phyloP scores from a whole-genome alignment of 164 flowering plant species.

The Malania oleifera region DNA sequence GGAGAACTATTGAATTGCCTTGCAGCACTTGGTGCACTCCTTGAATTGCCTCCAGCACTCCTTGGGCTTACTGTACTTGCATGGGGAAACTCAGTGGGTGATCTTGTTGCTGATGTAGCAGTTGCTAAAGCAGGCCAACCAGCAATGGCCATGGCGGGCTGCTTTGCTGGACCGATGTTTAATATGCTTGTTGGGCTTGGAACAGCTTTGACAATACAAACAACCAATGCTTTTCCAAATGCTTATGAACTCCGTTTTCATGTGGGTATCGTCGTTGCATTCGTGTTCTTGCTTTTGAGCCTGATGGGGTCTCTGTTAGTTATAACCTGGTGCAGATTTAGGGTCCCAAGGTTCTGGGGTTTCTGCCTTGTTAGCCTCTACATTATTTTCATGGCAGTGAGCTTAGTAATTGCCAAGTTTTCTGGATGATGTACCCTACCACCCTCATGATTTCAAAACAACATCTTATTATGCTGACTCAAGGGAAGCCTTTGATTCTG shows the following conservation, averaged over 20 bases:
- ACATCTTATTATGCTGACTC: no score
- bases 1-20: constrained; percentile 89
- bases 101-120: constrained; percentile 98
- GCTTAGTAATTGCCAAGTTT: constrained; percentile 66
- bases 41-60: constrained; percentile 68
- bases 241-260: constrained; percentile 80
- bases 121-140: constrained; percentile 98
- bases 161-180: constrained; percentile 99
- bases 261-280: constrained; percentile 76
- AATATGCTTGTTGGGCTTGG: constrained; percentile 99
- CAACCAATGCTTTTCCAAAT: constrained; percentile 63
- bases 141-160: constrained; percentile 97
- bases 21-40: constrained; percentile 66
- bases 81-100: constrained; percentile 99
- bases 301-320: constrained; percentile 93
- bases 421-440: constrained; percentile 27
- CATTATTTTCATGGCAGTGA: constrained; percentile 49
- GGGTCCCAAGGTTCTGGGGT: constrained; percentile 96
- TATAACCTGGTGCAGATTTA: constrained; percentile 74
- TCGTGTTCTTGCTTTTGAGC: constrained; percentile 82
- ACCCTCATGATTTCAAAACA: not conserved
- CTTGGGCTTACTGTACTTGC: constrained; percentile 98
- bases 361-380: constrained; percentile 91
- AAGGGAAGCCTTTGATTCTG: no score
- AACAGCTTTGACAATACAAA: constrained; percentile 72